Evolutionary conservation across 192 early-diverging fungal species (phyloP), one percentile per base, ranked within the genome.

Genomic region (Dissophora globulifera): DNA sequence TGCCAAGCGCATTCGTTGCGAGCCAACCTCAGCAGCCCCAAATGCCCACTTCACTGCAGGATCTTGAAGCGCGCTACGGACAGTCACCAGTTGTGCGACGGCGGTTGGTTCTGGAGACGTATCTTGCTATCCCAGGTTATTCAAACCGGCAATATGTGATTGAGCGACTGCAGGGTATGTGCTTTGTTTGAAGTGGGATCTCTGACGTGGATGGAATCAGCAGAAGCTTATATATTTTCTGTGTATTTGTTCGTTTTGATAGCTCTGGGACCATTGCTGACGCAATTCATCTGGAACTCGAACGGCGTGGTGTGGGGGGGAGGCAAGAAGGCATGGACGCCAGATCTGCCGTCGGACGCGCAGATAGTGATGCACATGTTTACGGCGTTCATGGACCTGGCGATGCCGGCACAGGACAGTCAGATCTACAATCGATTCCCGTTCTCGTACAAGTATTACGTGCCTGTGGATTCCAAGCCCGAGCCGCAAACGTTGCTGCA

Each of bases 281-380:
- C 57, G 16, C 58, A 76, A 16, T 76, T 76, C 22, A 76, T 67
- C 19, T 76, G 72, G 72, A 51, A 76, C 38, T 76, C 72, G 10
- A 38, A 61, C 42, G 72, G 72, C 1, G 46, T 76, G 15, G 45
- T 42, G 0, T 76, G 72, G 72, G 72, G 67, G 11, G 52, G 58
- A 11, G 64, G 58, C 40, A 58, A 47, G 49, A 61, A 67, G 22
- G 32, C 26, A 3, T 76, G 72, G 72, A 62, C 58, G 15, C 38
- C 52, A 3, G 72, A 76, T 20, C 41, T 76, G 25, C 87, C 87
- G 2, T 79, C 87, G 19, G 87, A 89, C 47, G 74, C 81, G 0
- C 85, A 87, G 76, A 79, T 89, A 19, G 62, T 89, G 19, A 85
- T 89, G 76, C 87, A 89, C 57, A 62, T 89, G 65, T 86, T 89